Percentiles rank a stretch among this genome's conserved stretches.
phyloP scores from a whole-genome alignment of 208 protist species.

The Trypanosoma brucei region DNA sequence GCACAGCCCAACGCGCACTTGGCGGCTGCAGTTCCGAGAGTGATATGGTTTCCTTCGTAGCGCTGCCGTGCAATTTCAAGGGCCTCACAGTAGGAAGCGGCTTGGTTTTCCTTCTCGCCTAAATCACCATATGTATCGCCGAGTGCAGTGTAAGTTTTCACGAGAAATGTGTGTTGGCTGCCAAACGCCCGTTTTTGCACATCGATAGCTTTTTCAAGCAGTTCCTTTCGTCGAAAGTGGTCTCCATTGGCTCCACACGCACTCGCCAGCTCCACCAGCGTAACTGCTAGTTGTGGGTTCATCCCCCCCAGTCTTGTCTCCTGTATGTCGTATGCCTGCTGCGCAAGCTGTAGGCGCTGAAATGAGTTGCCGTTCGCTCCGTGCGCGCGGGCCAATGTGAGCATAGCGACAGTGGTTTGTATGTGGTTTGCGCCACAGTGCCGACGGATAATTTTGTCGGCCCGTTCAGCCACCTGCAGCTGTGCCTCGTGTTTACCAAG shows the following conservation, averaged over 20 bases:
- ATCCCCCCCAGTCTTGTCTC: conserved; percentile 57
- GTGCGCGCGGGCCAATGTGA: conserved; percentile 63
- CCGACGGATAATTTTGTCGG: conserved; percentile 61
- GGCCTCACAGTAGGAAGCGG: conserved; percentile 69
- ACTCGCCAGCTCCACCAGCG: conserved; percentile 62
- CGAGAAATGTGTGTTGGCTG: conserved; percentile 61
- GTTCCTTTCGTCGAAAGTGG: conserved; percentile 57
- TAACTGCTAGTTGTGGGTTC: conserved; percentile 79
- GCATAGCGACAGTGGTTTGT: conserved; percentile 71
- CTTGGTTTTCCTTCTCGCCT: conserved; percentile 43
- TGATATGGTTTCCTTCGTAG: conserved; percentile 58
- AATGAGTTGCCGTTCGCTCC: conserved; percentile 47
- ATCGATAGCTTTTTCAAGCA: conserved; percentile 69
- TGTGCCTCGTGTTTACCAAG: conserved; percentile 57
- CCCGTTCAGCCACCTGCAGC: conserved; percentile 52
- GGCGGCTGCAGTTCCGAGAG: conserved; percentile 48
- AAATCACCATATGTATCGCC: conserved; percentile 66
- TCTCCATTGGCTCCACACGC: conserved; percentile 65
- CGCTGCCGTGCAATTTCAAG: conserved; percentile 59
- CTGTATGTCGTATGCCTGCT: conserved; percentile 66
- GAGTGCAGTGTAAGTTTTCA: conserved; percentile 68
- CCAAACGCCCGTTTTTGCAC: conserved; percentile 82
- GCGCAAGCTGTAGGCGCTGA: conserved; percentile 55
- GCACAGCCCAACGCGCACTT: conserved; percentile 58
- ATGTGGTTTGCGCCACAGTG: conserved; percentile 78